These are phyloP conservation scores for Cutaneotrichosporon sp. DNA, from an alignment of 1,284 basidiomycete genomes.

Conservation along the genomic window DNA sequence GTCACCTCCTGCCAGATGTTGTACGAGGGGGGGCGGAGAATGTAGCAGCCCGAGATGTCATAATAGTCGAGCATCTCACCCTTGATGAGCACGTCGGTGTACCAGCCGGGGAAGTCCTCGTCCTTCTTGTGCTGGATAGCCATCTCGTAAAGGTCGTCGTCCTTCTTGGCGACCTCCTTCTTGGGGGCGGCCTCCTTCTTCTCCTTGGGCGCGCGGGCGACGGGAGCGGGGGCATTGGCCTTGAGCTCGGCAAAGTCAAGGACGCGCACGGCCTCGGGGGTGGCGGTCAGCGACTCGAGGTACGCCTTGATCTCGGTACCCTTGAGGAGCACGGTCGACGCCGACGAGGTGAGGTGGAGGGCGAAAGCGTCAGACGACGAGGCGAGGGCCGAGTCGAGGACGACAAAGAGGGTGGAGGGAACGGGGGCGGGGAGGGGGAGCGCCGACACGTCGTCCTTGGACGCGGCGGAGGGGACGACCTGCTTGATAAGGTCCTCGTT, in stretches of 20 bases:
- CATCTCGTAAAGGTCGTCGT: conserved; percentile 84
- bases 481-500: conserved; percentile 82
- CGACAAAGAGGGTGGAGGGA: conserved; percentile 73
- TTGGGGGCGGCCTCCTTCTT: conserved; percentile 33
- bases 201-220: conserved; percentile 19
- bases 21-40: conserved; percentile 96
- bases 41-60: conserved; percentile 97
- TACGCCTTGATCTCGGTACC: conserved; percentile 73
- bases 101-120: conserved; percentile 91
- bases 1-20: conserved; percentile 97
- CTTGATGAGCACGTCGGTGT: conserved; percentile 93
- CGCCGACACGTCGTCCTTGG: conserved; percentile 86
- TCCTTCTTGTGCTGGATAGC: conserved; percentile 94
- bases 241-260: conserved; percentile 72
- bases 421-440: conserved; percentile 69
- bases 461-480: conserved; percentile 65
- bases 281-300: conserved; percentile 61
- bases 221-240: conserved; percentile 41
- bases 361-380: conserved; percentile 63
- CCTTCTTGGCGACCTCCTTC: conserved; percentile 59
- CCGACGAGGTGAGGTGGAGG: conserved; percentile 71
- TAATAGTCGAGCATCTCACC: conserved; percentile 99
- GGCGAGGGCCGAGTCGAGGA: conserved; percentile 76
- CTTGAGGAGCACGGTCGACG: conserved; percentile 71
- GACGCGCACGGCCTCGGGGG: conserved; percentile 49